Percentiles rank a stretch among this genome's conserved stretches.
Conservation (phyloP, 371 early-diverging fungal species). For the Mortierella sp. region DNA sequence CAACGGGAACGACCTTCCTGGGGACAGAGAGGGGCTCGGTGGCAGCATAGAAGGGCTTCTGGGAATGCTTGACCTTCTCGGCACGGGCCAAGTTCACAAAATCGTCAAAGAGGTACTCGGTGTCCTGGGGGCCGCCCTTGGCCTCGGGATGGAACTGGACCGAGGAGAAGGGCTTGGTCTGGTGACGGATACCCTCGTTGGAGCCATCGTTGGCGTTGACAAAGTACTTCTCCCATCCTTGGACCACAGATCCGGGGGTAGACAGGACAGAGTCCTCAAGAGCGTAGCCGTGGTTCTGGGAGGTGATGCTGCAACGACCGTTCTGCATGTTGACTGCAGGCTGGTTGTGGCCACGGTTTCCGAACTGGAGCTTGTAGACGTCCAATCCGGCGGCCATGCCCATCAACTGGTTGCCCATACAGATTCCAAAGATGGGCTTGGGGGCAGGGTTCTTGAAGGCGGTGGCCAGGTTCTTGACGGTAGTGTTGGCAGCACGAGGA, state of each 20-base stretch:
- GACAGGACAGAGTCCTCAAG: slow-evolving; percentile 75
- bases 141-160: slow-evolving; percentile 99
- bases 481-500: slow-evolving; percentile 76
- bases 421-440: slow-evolving; percentile 96
- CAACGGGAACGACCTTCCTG: slow-evolving; percentile 41
- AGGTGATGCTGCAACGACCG: slow-evolving; percentile 89
- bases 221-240: slow-evolving; percentile 87
- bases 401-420: slow-evolving; percentile 95
- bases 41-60: slow-evolving; percentile 41
- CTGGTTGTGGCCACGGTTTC: slow-evolving; percentile 98
- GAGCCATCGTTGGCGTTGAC: slow-evolving; percentile 95
- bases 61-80: slow-evolving; percentile 56
- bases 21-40: slow-evolving; percentile 28
- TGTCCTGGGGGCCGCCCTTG: slow-evolving; percentile 95
- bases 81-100: slow-evolving; percentile 67
- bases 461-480: slow-evolving; percentile 76
- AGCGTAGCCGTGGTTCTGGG: slow-evolving; percentile 97
- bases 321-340: slow-evolving; percentile 84
- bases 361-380: slow-evolving; percentile 92
- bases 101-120: slow-evolving; percentile 87
- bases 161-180: slow-evolving; percentile 76
- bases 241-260: slow-evolving; percentile 48
- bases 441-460: slow-evolving; percentile 70
- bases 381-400: slow-evolving; percentile 91
- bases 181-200: slow-evolving; percentile 93